Conservation (phyloP, 768 basidiomycete genomes). For the Trametes cubensis region DNA sequence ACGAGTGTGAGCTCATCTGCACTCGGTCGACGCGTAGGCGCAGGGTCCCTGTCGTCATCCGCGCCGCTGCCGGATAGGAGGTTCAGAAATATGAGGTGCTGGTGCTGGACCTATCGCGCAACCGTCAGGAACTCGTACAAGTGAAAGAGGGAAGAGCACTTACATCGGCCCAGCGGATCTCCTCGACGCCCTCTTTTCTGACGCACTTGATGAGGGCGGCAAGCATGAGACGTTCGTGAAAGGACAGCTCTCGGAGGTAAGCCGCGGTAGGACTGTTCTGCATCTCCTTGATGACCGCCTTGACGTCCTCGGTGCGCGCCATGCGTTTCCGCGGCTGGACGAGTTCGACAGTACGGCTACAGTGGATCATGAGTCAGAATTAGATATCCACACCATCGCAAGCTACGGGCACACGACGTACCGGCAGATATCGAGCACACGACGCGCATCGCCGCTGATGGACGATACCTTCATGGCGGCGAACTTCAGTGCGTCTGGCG, state of each 20-base stretch:
- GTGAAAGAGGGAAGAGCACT: constrained; percentile 28
- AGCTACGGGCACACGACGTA: constrained; percentile 34
- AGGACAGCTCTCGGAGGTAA: constrained; percentile 78
- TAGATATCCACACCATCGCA: neutral
- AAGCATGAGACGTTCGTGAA: constrained; percentile 89
- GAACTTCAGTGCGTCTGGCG: constrained; percentile 75
- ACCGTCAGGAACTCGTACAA: neutral
- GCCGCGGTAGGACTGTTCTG: constrained; percentile 90
- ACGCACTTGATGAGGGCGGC: constrained; percentile 82
- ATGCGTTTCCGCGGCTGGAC: constrained; percentile 53
- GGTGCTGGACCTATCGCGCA: constrained; percentile 60
- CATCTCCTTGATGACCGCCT: constrained; percentile 79
- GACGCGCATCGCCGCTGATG: constrained; percentile 92
- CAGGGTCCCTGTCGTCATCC: constrained; percentile 53
- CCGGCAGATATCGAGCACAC: constrained; percentile 93
- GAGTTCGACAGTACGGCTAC: constrained; percentile 82
- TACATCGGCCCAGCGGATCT: constrained; percentile 85
- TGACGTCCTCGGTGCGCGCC: constrained; percentile 72
- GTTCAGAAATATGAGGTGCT: constrained; percentile 72
- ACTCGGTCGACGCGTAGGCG: constrained; percentile 51
- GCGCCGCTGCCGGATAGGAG: constrained; percentile 50
- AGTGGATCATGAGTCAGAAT: neutral
- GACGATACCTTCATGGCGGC: constrained; percentile 77
- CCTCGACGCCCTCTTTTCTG: constrained; percentile 81
- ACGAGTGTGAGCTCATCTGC: constrained; percentile 66